These are phyloP conservation scores for Boletus coccyginus DNA, from an alignment of 768 basidiomycete genomes.

Conservation along the genomic window DNA sequence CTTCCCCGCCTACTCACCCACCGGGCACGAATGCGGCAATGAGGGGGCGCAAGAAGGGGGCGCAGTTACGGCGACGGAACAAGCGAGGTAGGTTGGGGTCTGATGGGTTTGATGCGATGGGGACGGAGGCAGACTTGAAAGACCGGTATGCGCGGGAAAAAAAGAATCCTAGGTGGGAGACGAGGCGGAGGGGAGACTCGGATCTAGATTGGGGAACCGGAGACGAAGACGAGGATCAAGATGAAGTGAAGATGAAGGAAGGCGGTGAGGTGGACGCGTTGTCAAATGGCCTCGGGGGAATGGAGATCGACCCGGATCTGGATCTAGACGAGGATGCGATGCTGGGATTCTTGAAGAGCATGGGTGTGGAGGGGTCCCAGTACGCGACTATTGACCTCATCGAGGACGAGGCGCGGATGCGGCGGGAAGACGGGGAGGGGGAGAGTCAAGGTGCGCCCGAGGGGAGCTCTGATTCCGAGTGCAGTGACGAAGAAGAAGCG, in stretches of 20 bases:
- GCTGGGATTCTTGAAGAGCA: slow-evolving; percentile 51
- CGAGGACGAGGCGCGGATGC: slow-evolving; percentile 49
- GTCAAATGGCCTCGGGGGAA: slow-evolving; percentile 41
- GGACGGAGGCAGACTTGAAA: slow-evolving; percentile 51
- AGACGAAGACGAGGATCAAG: slow-evolving; percentile 31
- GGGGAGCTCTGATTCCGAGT: slow-evolving; percentile 27
- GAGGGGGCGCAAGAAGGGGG: slow-evolving; percentile 24
- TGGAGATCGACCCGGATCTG: slow-evolving; percentile 65
- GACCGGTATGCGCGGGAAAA: slow-evolving; percentile 30
- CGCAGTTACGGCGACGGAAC: not conserved
- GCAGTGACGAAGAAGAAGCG: slow-evolving; percentile 29
- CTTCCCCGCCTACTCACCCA: slow-evolving; percentile 12
- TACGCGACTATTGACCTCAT: slow-evolving; percentile 69
- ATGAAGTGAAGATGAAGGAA: slow-evolving; percentile 11
- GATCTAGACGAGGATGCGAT: slow-evolving; percentile 47
- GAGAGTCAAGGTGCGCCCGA: slow-evolving; percentile 28
- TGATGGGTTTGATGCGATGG: slow-evolving; percentile 50
- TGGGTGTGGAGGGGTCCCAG: slow-evolving; percentile 44
- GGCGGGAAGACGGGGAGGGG: slow-evolving; percentile 45
- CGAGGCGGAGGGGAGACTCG: slow-evolving; percentile 59
- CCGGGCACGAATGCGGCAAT: slow-evolving; percentile 23
- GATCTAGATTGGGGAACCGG: slow-evolving; percentile 67
- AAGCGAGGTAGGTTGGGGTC: slow-evolving; percentile 32
- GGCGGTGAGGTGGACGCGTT: slow-evolving; percentile 30
- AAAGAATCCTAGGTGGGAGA: slow-evolving; percentile 41